These are phyloP conservation scores for Colletotrichum eremochloae DNA, from an alignment of 2,329 filamentous ascomycete species.

Conservation along the genomic window DNA sequence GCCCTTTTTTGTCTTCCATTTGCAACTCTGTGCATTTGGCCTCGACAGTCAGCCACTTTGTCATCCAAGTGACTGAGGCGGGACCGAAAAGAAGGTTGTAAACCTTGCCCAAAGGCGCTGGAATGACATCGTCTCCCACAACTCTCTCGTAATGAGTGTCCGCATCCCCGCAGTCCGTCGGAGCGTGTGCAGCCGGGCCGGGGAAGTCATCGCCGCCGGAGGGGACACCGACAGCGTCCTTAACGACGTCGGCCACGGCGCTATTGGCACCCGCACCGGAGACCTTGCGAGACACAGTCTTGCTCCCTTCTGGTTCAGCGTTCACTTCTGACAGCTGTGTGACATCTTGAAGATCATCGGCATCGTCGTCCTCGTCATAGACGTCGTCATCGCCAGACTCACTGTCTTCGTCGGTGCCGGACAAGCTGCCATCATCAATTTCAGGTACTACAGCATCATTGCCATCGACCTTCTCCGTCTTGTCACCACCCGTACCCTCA, in stretches of 20 bases:
- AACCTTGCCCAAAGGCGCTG: conserved; percentile 90
- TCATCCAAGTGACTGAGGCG: conserved; percentile 83
- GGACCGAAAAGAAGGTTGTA: conserved; percentile 91
- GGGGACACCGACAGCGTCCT: conserved; percentile 60
- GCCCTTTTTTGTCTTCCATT: conserved; percentile 85
- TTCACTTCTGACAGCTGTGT: conserved; percentile 55
- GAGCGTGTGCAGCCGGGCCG: conserved; percentile 82
- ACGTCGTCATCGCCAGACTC: conserved; percentile 76
- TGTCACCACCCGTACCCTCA: conserved; percentile 86
- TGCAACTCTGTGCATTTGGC: conserved; percentile 92
- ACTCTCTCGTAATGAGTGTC: conserved; percentile 86
- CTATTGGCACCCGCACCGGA: conserved; percentile 70
- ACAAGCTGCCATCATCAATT: conserved; percentile 64
- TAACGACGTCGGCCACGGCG: conserved; percentile 61
- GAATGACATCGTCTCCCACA: conserved; percentile 86
- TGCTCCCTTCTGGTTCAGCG: conserved; percentile 70
- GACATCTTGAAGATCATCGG: conserved; percentile 67
- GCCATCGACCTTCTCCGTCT: conserved; percentile 84
- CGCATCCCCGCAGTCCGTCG: conserved; percentile 87
- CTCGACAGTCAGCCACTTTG: conserved; percentile 86
- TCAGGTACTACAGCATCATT: conserved; percentile 48
- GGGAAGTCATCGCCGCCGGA: conserved; percentile 77
- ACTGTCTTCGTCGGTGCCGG: conserved; percentile 69
- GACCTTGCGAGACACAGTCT: conserved; percentile 76
- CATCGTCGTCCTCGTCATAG: conserved; percentile 84